phyloP scores from a whole-genome alignment of 129 eudicot genomes.

The Chrysanthemum lavandulifolium region DNA sequence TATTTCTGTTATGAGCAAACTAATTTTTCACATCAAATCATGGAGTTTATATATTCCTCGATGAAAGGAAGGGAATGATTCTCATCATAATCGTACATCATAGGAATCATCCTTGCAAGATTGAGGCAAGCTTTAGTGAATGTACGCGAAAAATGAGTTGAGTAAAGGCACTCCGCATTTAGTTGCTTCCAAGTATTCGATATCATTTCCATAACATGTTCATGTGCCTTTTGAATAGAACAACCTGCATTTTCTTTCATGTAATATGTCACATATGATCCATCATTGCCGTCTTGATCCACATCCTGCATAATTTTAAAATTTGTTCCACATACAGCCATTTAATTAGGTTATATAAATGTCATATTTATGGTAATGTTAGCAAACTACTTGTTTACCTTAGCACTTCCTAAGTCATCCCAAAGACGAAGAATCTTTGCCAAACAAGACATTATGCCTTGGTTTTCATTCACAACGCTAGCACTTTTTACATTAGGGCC shows the following conservation, averaged over 20 bases:
- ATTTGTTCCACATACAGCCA: not conserved
- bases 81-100: constrained; percentile 57
- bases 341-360: not conserved
- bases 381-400: constrained; percentile 25
- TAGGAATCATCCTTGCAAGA: constrained; percentile 58
- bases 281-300: constrained; percentile 62
- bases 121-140: constrained; percentile 44
- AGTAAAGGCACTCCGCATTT: constrained; percentile 38
- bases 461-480: constrained; percentile 20
- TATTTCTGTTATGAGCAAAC: not conserved
- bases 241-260: constrained; percentile 44
- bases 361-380: not conserved
- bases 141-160: constrained; percentile 29
- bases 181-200: constrained; percentile 52
- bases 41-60: constrained; percentile 34
- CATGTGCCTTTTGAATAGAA: constrained; percentile 33
- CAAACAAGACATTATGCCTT: constrained; percentile 31
- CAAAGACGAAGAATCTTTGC: constrained; percentile 66
- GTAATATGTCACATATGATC: constrained; percentile 52
- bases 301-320: constrained; percentile 41
- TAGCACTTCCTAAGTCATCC: constrained; percentile 60
- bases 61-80: constrained; percentile 48
- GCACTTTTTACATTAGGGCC: constrained; percentile 28
- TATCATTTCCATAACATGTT: constrained; percentile 40
- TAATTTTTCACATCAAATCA: constrained; percentile 13